Percentiles rank a stretch among this genome's conserved stretches.
These are phyloP conservation scores for Saccharomycopsis malanga DNA, from an alignment of 805 yeast species.

Conservation along the genomic window DNA sequence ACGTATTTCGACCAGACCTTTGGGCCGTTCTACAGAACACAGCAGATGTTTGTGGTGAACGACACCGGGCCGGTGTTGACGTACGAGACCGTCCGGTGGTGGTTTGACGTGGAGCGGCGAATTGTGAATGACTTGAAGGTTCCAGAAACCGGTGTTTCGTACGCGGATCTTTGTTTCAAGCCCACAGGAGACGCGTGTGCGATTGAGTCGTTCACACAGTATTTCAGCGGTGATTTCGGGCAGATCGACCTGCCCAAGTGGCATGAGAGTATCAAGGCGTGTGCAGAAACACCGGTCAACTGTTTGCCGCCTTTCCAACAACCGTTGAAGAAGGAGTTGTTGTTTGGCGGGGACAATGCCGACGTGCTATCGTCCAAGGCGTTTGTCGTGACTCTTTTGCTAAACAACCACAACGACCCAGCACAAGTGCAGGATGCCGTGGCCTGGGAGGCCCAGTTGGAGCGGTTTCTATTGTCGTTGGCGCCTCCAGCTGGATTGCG, in stretches of 20 bases:
- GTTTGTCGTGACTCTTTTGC: constrained; percentile 65
- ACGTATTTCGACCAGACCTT: constrained; percentile 68
- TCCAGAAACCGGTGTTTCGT: constrained; percentile 20
- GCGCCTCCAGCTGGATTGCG: constrained; percentile 48
- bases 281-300: constrained; percentile 77
- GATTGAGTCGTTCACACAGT: constrained; percentile 83
- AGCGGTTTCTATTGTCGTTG: constrained; percentile 37
- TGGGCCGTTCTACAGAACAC: constrained; percentile 88
- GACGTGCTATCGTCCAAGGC: constrained; percentile 60
- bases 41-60: constrained; percentile 71
- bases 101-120: constrained; percentile 72
- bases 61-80: constrained; percentile 61
- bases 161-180: constrained; percentile 72
- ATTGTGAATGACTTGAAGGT: constrained; percentile 30
- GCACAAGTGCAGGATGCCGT: constrained; percentile 34
- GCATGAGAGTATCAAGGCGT: constrained; percentile 45
- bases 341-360: constrained; percentile 57
- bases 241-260: constrained; percentile 47
- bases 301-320: constrained; percentile 90
- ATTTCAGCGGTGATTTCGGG: constrained; percentile 59
- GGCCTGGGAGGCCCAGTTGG: constrained; percentile 72
- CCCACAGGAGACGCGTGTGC: constrained; percentile 79
- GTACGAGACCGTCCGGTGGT: constrained; percentile 75
- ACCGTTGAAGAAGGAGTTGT: constrained; percentile 64
- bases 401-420: constrained; percentile 48